These are phyloP conservation scores for Aureobasidium sp. DNA, from an alignment of 2,329 filamentous ascomycete species.

Conservation along the genomic window DNA sequence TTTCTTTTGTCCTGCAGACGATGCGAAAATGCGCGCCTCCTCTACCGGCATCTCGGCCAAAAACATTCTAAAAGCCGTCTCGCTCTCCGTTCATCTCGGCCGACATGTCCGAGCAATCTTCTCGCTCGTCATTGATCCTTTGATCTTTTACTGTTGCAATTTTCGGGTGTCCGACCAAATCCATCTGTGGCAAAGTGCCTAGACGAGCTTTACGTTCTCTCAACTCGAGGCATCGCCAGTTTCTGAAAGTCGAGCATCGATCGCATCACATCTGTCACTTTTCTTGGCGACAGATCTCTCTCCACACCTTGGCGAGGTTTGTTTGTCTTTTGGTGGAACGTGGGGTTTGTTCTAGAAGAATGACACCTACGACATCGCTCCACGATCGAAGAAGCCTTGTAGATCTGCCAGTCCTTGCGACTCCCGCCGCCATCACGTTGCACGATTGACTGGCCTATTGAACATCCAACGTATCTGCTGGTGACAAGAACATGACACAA, in stretches of 20 bases:
- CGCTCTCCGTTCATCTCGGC: neutral
- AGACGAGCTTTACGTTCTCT: no score
- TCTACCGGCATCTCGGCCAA: conserved; percentile 3
- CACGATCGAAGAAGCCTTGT: neutral
- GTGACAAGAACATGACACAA: neutral
- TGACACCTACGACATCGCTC: neutral
- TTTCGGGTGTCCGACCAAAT: neutral
- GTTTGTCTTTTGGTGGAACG: neutral
- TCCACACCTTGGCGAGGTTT: conserved; percentile 1
- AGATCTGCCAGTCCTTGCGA: neutral
- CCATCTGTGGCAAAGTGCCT: no score
- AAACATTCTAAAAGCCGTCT: conserved; percentile 1
- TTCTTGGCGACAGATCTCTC: neutral
- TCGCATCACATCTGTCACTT: neutral
- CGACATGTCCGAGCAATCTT: neutral
- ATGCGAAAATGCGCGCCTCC: neutral
- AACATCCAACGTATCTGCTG: neutral
- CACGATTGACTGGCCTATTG: neutral
- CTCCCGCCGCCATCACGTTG: neutral
- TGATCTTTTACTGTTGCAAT: fast-evolving
- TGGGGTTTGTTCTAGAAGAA: neutral
- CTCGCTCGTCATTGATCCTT: neutral
- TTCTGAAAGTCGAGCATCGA: neutral
- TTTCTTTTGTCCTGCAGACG: conserved; percentile 6
- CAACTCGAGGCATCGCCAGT: neutral